Conservation (phyloP, 176 grass and related monocot genomes). For the Eragrostis curvula region DNA sequence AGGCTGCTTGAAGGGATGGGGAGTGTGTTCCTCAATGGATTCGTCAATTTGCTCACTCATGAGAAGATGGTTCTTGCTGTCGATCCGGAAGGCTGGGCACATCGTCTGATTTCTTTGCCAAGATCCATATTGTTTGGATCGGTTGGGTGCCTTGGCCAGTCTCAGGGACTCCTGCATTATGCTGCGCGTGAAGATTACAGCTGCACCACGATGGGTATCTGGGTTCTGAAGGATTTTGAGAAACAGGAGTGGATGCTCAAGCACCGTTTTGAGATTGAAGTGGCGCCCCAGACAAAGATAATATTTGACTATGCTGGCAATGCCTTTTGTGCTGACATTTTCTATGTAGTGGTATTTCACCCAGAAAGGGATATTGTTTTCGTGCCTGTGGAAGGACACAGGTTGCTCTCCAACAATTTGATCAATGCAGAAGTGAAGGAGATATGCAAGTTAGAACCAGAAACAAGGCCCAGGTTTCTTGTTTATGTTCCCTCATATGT, state of each 20-base stretch:
- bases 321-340: neutral
- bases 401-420: slow-evolving; percentile 30
- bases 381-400: slow-evolving; percentile 40
- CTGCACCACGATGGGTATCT: slow-evolving; percentile 9
- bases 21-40: slow-evolving; percentile 20
- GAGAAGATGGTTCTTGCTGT: slow-evolving; percentile 25
- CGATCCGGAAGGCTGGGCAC: neutral
- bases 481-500: slow-evolving; percentile 33
- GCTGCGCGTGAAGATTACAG: neutral
- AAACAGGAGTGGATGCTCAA: slow-evolving; percentile 21
- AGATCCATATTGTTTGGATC: neutral
- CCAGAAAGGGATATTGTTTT: slow-evolving; percentile 41
- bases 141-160: slow-evolving; percentile 26
- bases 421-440: slow-evolving; percentile 19
- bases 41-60: slow-evolving; percentile 30
- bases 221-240: slow-evolving; percentile 27
- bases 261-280: neutral
- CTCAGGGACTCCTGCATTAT: slow-evolving; percentile 31
- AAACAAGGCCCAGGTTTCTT: slow-evolving; percentile 27
- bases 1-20: slow-evolving; percentile 8
- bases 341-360: slow-evolving; percentile 38
- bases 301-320: slow-evolving; percentile 1
- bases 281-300: neutral
- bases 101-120: neutral
- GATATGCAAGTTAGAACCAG: slow-evolving; percentile 11